These are phyloP conservation scores for Capronia coronata DNA, from an alignment of 2,329 filamentous ascomycete genomes.

Conservation along the genomic window DNA sequence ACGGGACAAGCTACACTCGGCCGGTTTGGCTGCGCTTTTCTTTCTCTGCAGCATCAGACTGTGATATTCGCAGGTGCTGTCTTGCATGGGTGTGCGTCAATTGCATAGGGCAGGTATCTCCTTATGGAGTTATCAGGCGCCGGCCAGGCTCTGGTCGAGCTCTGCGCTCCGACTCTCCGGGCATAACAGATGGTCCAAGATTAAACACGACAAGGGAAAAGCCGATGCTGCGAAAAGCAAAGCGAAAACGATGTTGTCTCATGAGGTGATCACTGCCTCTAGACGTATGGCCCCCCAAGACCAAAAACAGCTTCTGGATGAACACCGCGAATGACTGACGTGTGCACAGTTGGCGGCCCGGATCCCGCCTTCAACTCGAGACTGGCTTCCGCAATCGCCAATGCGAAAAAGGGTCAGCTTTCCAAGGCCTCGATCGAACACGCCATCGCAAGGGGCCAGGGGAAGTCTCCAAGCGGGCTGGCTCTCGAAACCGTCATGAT, in stretches of 20 bases:
- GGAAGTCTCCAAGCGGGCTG: conserved; percentile 66
- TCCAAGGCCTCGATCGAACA: conserved; percentile 78
- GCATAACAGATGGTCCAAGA: conserved; percentile 93
- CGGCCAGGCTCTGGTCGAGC: conserved; percentile 22
- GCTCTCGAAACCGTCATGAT: conserved; percentile 54
- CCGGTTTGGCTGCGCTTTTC: background rate
- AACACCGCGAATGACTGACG: conserved; percentile 11
- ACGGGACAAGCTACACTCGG: too few relatives aligned
- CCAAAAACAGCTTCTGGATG: background rate
- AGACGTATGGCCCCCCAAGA: conserved; percentile 51
- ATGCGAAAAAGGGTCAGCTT: conserved; percentile 78
- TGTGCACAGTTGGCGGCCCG: conserved; percentile 61
- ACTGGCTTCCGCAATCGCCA: conserved; percentile 63
- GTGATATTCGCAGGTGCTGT: background rate
- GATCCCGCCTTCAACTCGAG: conserved; percentile 68
- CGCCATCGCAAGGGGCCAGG: conserved; percentile 83
- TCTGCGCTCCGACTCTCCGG: conserved; percentile 46
- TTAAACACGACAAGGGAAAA: conserved; percentile 87
- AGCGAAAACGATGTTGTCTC: conserved; percentile 60
- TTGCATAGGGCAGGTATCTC: conserved; percentile 6
- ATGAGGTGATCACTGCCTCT: conserved; percentile 67
- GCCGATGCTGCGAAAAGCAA: conserved; percentile 70
- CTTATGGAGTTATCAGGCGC: conserved; percentile 13
- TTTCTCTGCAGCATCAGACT: background rate
- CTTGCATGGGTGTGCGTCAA: conserved; percentile 16